These are phyloP conservation scores for Hippophae gyantsensis DNA, from an alignment of 306 rosid species.

Conservation along the genomic window DNA sequence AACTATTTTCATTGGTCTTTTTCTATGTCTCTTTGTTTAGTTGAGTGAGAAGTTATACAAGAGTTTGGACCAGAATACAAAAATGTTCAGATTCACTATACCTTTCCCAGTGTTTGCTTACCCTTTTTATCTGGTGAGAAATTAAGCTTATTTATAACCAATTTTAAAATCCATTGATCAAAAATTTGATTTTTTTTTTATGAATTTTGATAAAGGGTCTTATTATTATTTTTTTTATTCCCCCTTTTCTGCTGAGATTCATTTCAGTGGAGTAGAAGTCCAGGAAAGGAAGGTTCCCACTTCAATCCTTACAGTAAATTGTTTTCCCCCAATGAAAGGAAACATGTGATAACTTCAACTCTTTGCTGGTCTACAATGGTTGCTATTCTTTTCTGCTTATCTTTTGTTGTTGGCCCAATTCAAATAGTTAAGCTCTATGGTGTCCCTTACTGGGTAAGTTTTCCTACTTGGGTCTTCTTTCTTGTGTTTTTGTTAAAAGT, in stretches of 20 bases:
- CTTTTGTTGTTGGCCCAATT: constrained; percentile 42
- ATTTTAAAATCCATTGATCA: too few species aligned
- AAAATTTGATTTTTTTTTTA: too few species aligned
- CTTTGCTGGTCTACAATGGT: constrained; percentile 59
- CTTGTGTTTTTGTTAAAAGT: too few species aligned
- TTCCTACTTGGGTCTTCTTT: neutral
- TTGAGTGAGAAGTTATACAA: constrained; percentile 68
- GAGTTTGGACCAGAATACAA: constrained; percentile 38
- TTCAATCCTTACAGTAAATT: constrained; percentile 69
- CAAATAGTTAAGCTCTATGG: constrained; percentile 53
- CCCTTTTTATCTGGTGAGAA: constrained; percentile 77
- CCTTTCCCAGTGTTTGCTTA: constrained; percentile 84
- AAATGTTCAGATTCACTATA: constrained; percentile 49
- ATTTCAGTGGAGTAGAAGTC: constrained; percentile 83
- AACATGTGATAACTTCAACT: constrained; percentile 55
- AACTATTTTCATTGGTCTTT: neutral
- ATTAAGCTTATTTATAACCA: too few species aligned
- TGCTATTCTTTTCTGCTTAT: constrained; percentile 36
- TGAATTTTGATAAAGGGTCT: neutral
- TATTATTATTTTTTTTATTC: constrained; percentile 3
- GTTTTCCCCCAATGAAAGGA: constrained; percentile 57
- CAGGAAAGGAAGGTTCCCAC: constrained; percentile 89
- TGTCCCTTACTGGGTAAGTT: constrained; percentile 69
- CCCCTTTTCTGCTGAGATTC: neutral
- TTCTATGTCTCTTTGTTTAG: constrained; percentile 27